These are phyloP conservation scores for Urtica urens DNA, from an alignment of 306 rosid genomes.

Conservation along the genomic window DNA sequence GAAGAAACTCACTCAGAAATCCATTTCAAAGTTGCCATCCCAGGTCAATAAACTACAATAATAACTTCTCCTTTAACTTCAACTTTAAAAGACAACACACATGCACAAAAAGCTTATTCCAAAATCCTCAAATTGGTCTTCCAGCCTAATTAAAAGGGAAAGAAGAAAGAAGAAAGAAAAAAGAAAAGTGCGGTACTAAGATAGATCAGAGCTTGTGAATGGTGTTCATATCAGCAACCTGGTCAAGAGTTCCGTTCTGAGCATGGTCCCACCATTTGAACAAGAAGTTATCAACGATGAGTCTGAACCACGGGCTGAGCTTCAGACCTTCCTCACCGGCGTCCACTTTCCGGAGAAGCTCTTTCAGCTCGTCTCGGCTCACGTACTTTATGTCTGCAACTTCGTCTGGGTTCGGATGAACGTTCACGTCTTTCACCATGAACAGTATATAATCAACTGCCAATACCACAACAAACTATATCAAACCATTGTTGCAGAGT, in stretches of 20 bases:
- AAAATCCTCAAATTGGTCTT: no score
- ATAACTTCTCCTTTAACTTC: no score
- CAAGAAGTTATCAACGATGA: conserved; percentile 89
- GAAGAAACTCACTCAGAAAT: no score
- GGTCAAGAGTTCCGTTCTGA: conserved; percentile 55
- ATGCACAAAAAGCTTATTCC: no score
- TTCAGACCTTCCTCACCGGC: conserved; percentile 91
- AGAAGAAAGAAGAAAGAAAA: no score
- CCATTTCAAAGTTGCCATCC: no score
- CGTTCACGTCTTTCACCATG: conserved; percentile 64
- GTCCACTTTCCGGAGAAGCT: conserved; percentile 83
- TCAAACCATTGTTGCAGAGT: background rate
- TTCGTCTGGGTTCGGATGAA: conserved; percentile 85
- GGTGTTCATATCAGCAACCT: conserved; percentile 78
- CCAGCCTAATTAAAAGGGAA: no score
- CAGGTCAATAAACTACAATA: no score
- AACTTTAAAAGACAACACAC: no score
- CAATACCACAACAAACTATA: conserved; percentile 3
- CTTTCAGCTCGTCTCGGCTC: conserved; percentile 66
- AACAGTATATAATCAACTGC: conserved; percentile 96
- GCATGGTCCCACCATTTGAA: conserved; percentile 98
- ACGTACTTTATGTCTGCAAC: conserved; percentile 76
- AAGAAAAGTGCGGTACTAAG: no score
- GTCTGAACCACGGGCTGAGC: conserved; percentile 98
- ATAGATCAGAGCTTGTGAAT: conserved; percentile 86